Base-by-base conservation (phyloP, 306 rosid genomes). In the Castanospermum australe region DNA sequence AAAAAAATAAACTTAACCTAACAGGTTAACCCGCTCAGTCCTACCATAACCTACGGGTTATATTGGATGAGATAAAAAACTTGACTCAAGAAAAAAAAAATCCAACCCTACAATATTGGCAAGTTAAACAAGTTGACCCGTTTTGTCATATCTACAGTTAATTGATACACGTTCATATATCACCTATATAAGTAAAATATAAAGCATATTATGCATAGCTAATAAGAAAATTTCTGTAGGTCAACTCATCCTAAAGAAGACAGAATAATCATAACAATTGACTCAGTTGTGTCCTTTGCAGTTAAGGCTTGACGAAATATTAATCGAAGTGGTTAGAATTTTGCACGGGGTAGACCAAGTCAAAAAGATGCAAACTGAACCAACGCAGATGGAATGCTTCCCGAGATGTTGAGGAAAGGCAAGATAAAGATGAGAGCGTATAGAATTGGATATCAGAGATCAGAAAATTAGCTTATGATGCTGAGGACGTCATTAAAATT, bases 401-500 rank as follows among this genome's bases (percentile, higher is more conserved):
- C 30, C 78, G 33, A 59, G 83, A 86, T 78, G 84, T 79, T n/a
- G 77, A 83, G 50, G 38, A 56, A 35, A 80, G 35, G 36, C 78
- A 77, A 56, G 64, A 59, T 39, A 79, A 67, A 60, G 73, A 83
- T 67, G 83, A 76, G 47, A 79, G 56, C 6, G 62, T 81, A 0
- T 76, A 33, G n/a, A 86, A 84, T 71, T 82, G 79, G 86, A 74
- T 84, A 71, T 67, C 78, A 4, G 87, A 90, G 57, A 76, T 90
- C 18, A 75, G 83, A 81, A 65, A 79, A 14, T 24, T 81, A 74
- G 87, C 92, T 33, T 84, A 82, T 47, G 84, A 86, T 54, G 83
- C 80, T 22, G 89, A 86, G 82, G 87, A 90, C 47, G 71, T 77
- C 56, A 75, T 87, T n/a, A 89, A 90, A 80, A 73, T 14, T 33